These are phyloP conservation scores for Flaveria linearis DNA, from an alignment of 129 eudicot genomes.

Conservation along the genomic window DNA sequence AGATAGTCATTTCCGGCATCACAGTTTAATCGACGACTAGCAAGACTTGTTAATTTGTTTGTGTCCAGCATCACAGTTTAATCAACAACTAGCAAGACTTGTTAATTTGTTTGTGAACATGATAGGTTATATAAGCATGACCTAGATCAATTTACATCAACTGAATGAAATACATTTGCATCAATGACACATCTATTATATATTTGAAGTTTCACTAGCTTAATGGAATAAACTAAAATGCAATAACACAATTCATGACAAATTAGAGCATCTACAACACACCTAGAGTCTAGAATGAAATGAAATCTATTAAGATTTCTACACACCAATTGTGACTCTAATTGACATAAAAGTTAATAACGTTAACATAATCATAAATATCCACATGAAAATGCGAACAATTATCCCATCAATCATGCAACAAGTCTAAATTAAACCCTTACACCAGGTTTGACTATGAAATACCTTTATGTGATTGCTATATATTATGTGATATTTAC, in stretches of 20 bases:
- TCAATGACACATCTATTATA: too few relatives aligned
- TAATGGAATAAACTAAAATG: neutral
- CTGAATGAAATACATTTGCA: neutral
- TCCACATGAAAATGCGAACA: too few relatives aligned
- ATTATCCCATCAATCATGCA: too few relatives aligned
- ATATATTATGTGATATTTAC: too few relatives aligned
- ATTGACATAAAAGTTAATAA: too few relatives aligned
- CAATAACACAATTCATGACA: neutral
- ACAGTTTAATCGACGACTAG: neutral
- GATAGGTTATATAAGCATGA: neutral
- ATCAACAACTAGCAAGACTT: neutral
- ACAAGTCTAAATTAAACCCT: too few relatives aligned
- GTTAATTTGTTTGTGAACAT: neutral
- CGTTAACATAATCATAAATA: too few relatives aligned
- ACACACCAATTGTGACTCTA: neutral
- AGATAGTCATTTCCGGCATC: too few relatives aligned
- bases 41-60: neutral
- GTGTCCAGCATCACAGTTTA: neutral
- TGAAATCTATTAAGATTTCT: neutral
- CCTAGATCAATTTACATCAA: too few relatives aligned
- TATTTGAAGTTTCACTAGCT: neutral
- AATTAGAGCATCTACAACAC: neutral
- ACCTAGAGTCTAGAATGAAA: neutral
- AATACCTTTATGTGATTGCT: too few relatives aligned
- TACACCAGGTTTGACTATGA: too few relatives aligned